These are phyloP conservation scores for Mycena sp. DNA, from an alignment of 1,284 basidiomycete genomes.

Conservation along the genomic window DNA sequence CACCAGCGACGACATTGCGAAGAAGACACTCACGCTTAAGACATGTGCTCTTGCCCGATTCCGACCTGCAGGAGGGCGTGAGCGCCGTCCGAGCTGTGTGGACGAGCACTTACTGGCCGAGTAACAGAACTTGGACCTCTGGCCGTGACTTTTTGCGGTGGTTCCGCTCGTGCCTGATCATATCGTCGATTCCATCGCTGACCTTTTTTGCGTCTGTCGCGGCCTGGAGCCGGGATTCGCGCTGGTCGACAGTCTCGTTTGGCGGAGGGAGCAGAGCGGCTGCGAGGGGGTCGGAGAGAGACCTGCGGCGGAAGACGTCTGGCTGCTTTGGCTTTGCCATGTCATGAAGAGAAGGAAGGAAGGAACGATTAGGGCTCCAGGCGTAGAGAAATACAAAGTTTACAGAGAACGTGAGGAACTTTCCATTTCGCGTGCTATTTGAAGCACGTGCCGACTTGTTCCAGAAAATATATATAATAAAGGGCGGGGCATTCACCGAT, in stretches of 20 bases:
- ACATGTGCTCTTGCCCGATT: constrained; percentile 72
- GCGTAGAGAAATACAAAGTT: background rate
- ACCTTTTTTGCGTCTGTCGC: constrained; percentile 77
- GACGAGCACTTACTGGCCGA: constrained; percentile 82
- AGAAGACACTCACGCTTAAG: constrained; percentile 75
- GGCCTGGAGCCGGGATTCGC: constrained; percentile 64
- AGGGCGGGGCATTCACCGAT: too few species aligned
- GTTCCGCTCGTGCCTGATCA: constrained; percentile 70
- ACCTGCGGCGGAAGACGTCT: constrained; percentile 49
- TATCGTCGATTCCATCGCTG: constrained; percentile 81
- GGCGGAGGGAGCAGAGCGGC: constrained; percentile 71
- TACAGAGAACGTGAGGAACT: background rate
- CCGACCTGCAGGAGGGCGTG: constrained; percentile 26
- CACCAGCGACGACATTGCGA: constrained; percentile 9
- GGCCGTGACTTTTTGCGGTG: constrained; percentile 65
- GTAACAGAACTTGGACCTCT: constrained; percentile 77
- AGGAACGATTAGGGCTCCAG: constrained; percentile 15
- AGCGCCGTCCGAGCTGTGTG: background rate
- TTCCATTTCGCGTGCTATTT: background rate
- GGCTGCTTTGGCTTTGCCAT: constrained; percentile 45
- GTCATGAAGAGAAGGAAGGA: constrained; percentile 22
- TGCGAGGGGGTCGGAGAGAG: constrained; percentile 74
- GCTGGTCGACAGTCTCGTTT: constrained; percentile 72
- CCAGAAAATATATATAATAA: background rate
- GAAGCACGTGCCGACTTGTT: background rate